These are phyloP conservation scores for Ophiostoma australiae DNA, from an alignment of 2,329 filamentous ascomycete genomes.

Conservation along the genomic window DNA sequence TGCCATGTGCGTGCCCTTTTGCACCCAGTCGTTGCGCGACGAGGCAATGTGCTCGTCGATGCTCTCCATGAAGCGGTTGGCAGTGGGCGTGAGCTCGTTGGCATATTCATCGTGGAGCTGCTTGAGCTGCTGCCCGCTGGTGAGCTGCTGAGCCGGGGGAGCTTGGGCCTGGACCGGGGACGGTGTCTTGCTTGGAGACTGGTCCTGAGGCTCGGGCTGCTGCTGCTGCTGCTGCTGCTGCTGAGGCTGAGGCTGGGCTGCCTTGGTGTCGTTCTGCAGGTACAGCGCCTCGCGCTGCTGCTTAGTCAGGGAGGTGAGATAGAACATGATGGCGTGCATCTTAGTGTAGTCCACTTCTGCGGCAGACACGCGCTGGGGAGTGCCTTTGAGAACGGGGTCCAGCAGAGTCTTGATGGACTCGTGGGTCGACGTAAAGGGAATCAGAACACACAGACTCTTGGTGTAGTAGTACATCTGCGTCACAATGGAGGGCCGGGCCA, in stretches of 20 bases:
- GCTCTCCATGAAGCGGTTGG: slow-evolving; percentile 46
- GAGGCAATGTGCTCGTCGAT: slow-evolving; percentile 55
- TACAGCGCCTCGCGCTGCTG: not conserved
- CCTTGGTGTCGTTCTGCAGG: not conserved
- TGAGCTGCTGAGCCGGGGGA: not conserved
- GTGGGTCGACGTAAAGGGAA: slow-evolving; percentile 62
- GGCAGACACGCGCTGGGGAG: slow-evolving; percentile 33
- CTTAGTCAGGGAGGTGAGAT: slow-evolving; percentile 24
- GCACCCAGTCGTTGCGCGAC: slow-evolving; percentile 48
- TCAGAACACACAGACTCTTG: slow-evolving; percentile 63
- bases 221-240: not conserved
- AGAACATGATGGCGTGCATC: slow-evolving; percentile 60
- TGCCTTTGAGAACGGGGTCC: slow-evolving; percentile 46
- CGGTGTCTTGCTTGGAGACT: not conserved
- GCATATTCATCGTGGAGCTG: not conserved
- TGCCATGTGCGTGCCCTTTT: slow-evolving; percentile 51
- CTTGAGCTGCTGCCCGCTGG: not conserved
- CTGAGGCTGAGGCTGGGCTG: not conserved
- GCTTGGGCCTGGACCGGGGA: not conserved
- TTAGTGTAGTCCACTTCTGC: slow-evolving; percentile 60
- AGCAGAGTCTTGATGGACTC: slow-evolving; percentile 69
- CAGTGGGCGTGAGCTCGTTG: slow-evolving; percentile 31
- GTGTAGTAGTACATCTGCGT: slow-evolving; percentile 69
- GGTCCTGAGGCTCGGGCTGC: not conserved
- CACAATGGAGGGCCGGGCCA: slow-evolving; percentile 63